Percentiles rank a stretch among this genome's conserved stretches.
phyloP scores from a whole-genome alignment of 306 rosid species.

The Gynostemma pentaphyllum region DNA sequence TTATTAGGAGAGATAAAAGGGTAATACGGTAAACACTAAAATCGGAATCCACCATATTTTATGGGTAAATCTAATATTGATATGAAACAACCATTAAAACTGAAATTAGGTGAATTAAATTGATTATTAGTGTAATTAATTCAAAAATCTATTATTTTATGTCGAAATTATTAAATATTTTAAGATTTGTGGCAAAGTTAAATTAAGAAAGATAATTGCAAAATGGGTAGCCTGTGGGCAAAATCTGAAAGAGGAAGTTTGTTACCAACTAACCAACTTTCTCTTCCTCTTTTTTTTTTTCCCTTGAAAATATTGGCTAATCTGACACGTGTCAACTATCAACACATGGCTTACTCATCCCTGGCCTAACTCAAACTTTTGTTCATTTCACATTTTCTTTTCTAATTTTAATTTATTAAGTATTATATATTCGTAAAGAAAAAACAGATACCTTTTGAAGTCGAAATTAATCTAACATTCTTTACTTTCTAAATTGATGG shows the following conservation, averaged over 20 bases:
- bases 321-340: background rate
- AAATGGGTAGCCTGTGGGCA: background rate
- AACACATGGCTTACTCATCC: background rate
- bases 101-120: background rate
- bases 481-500: background rate
- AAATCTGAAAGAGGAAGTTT: background rate
- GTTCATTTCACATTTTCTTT: background rate
- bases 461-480: background rate
- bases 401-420: background rate
- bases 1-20: too few relatives aligned
- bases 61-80: too few relatives aligned
- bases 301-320: background rate
- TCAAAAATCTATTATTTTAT: background rate
- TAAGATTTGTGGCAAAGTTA: background rate
- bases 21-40: too few relatives aligned
- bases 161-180: background rate
- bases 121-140: background rate
- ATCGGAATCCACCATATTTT: too few relatives aligned
- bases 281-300: background rate
- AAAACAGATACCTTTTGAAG: background rate
- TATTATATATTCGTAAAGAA: background rate
- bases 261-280: constrained; percentile 4
- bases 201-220: background rate
- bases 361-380: background rate
- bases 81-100: too few relatives aligned